These are phyloP conservation scores for Sechiopsis laciniata DNA, from an alignment of 306 rosid species.

Conservation along the genomic window DNA sequence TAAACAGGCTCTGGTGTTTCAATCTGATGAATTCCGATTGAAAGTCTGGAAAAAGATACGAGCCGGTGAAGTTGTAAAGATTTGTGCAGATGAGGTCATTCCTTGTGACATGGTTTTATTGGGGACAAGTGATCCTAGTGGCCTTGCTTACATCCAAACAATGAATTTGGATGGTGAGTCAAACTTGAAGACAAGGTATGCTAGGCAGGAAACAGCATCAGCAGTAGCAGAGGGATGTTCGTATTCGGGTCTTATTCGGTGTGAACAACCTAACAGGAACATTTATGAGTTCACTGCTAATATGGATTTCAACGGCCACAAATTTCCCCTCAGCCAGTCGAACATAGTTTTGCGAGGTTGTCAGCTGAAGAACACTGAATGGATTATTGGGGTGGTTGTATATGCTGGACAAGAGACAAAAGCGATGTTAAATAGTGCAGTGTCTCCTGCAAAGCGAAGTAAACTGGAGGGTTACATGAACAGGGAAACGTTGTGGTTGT, in stretches of 20 bases:
- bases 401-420: slow-evolving; percentile 98
- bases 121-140: slow-evolving; percentile 94
- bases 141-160: slow-evolving; percentile 91
- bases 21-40: slow-evolving; percentile 42
- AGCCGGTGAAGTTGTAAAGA: slow-evolving; percentile 84
- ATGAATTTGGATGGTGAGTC: slow-evolving; percentile 99
- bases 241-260: slow-evolving; percentile 62
- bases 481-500: slow-evolving; percentile 84
- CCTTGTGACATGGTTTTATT: slow-evolving; percentile 95
- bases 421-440: slow-evolving; percentile 94
- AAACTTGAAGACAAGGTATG: slow-evolving; percentile 93
- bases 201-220: slow-evolving; percentile 72
- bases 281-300: slow-evolving; percentile 90
- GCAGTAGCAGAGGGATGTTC: slow-evolving; percentile 47
- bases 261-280: slow-evolving; percentile 87
- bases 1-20: slow-evolving; percentile 61
- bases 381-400: slow-evolving; percentile 93
- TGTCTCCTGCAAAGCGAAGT: slow-evolving; percentile 92
- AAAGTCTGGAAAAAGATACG: slow-evolving; percentile 75
- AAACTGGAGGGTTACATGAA: slow-evolving; percentile 82
- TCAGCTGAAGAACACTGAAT: slow-evolving; percentile 90
- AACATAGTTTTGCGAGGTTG: slow-evolving; percentile 95
- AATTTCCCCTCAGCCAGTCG: slow-evolving; percentile 77
- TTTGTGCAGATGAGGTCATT: slow-evolving; percentile 68
- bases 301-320: slow-evolving; percentile 64